A percentile compares a stretch with the other conserved stretches of the same genome.
phyloP scores from a whole-genome alignment of 805 yeast genomes.

The Helenozyma rhizophorensis region DNA sequence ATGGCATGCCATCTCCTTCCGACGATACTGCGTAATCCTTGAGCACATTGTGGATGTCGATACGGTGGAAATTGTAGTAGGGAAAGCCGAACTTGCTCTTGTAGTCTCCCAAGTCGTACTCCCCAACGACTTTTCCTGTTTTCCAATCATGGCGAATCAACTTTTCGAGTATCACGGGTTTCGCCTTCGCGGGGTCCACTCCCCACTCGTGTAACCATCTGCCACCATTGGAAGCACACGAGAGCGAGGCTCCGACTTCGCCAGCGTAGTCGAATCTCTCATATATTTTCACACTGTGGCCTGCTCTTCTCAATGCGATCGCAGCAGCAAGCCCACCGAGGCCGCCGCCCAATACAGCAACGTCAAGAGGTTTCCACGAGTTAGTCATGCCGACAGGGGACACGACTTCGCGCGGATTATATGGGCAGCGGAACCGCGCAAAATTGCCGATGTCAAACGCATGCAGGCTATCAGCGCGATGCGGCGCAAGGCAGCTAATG shows the following conservation, averaged over 20 bases:
- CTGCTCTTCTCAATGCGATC: slow-evolving; percentile 7
- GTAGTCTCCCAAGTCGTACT: slow-evolving; percentile 24
- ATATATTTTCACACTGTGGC: slow-evolving; percentile 7
- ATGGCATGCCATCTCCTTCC: neutral
- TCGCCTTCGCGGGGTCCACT: slow-evolving; percentile 17
- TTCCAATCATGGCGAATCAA: slow-evolving; percentile 23
- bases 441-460: neutral
- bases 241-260: slow-evolving; percentile 16
- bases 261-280: slow-evolving; percentile 3
- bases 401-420: too few species aligned
- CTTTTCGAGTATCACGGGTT: slow-evolving; percentile 21
- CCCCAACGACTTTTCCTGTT: slow-evolving; percentile 18
- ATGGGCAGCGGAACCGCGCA: neutral
- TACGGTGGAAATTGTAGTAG: slow-evolving; percentile 24
- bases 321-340: slow-evolving; percentile 9
- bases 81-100: slow-evolving; percentile 22
- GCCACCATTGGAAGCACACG: too few species aligned
- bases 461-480: slow-evolving; percentile 1
- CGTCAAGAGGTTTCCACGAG: slow-evolving; percentile 9
- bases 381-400: too few species aligned
- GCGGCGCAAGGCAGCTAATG: neutral
- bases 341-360: slow-evolving; percentile 13
- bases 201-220: slow-evolving; percentile 22
- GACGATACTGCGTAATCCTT: too few species aligned
- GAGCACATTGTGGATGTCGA: slow-evolving; percentile 20